phyloP scores from a whole-genome alignment of 2,329 filamentous ascomycete genomes.

The Pseudopyrenochaeta lycopersici region DNA sequence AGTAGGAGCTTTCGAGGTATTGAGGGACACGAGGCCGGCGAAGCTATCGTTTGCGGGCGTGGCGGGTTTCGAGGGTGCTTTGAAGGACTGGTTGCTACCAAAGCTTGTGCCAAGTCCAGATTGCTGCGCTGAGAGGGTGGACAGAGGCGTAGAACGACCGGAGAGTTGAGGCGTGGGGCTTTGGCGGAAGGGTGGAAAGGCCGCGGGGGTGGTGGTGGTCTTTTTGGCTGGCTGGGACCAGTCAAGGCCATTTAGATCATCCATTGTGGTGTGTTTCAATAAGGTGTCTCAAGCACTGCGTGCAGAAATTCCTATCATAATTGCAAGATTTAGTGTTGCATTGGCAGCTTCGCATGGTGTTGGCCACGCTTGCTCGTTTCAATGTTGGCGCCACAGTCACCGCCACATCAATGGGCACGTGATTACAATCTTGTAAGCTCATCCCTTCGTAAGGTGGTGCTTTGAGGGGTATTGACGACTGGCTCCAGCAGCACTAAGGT shows the following conservation, averaged over 20 bases:
- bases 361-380: constrained; percentile 13
- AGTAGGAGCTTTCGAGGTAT: constrained; percentile 63
- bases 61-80: constrained; percentile 63
- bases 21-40: constrained; percentile 75
- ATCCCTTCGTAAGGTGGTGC: background rate
- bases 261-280: constrained; percentile 46
- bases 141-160: constrained; percentile 51
- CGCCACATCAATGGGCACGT: constrained; percentile 14
- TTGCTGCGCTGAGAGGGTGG: constrained; percentile 48
- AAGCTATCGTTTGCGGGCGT: constrained; percentile 73
- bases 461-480: background rate
- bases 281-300: background rate
- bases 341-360: constrained; percentile 7
- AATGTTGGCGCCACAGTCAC: constrained; percentile 13
- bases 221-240: constrained; percentile 51
- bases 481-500: no score
- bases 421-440: background rate
- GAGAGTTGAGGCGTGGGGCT: constrained; percentile 51
- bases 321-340: constrained; percentile 9
- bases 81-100: constrained; percentile 49
- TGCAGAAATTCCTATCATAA: background rate
- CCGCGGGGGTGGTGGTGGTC: constrained; percentile 36
- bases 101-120: constrained; percentile 48
- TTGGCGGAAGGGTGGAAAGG: constrained; percentile 48
- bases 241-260: constrained; percentile 60